Conservation (phyloP, 495 filamentous ascomycete species). For the Penicillium turbatum region DNA sequence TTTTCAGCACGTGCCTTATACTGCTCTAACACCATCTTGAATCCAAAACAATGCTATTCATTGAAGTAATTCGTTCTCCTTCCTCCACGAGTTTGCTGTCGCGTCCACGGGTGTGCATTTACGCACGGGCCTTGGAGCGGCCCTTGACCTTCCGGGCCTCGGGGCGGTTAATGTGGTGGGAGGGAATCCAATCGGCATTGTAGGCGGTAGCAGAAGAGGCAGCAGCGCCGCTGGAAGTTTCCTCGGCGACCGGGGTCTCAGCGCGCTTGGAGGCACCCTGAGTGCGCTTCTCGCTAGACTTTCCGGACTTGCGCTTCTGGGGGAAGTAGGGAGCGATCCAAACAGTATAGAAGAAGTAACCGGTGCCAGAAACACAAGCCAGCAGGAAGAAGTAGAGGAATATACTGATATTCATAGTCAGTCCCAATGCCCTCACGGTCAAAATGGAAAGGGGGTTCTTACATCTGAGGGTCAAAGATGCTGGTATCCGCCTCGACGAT, state of each 20-base stretch:
- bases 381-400: constrained; percentile 96
- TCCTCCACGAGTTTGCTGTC: constrained; percentile 6
- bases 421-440: constrained; percentile 3
- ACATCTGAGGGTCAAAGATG: constrained; percentile 97
- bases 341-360: constrained; percentile 96
- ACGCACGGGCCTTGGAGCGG: constrained; percentile 52
- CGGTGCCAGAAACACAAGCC: constrained; percentile 67
- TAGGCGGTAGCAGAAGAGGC: constrained; percentile 70
- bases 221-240: constrained; percentile 60
- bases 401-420: constrained; percentile 56
- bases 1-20: constrained; percentile 26
- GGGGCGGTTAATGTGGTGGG: constrained; percentile 83
- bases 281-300: constrained; percentile 58
- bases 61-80: neutral
- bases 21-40: neutral
- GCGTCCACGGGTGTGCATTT: constrained; percentile 17
- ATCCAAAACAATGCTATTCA: neutral
- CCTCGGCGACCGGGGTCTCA: constrained; percentile 58
- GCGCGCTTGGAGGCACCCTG: constrained; percentile 60
- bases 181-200: constrained; percentile 95
- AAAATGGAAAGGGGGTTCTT: constrained; percentile 29
- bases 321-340: constrained; percentile 97
- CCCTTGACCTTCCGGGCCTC: constrained; percentile 76
- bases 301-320: constrained; percentile 69
- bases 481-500: constrained; percentile 90